Evolutionary conservation across 176 grass and related monocot genomes (phyloP), one percentile per base, ranked within the genome.

Genomic region (Cymbopogon citratus): DNA sequence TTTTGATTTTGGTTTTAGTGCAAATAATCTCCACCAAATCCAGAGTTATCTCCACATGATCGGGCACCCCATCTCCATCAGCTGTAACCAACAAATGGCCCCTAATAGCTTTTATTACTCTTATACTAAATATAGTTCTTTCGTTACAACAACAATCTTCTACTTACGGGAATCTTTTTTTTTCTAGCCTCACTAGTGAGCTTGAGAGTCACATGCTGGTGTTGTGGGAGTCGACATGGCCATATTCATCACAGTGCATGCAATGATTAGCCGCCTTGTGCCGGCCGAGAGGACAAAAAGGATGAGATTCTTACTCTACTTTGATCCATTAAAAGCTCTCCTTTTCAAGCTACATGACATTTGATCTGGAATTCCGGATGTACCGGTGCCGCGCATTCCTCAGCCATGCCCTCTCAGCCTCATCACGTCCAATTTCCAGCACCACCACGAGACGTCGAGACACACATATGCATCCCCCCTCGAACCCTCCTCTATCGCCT

Each of bases 311-410:
- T 29, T 31, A 28, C 35, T 67, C 36, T 23, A 61, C 15, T 74
- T 74, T 18, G 28, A 46, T 84, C 33, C 87, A 75, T 75, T 68
- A 64, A 69, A 75, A 75, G 38, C 49, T 33, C 60, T 88, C 71
- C 4, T 38, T 83, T 41, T 83, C 80, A 8, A 16, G 80, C 31
- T 64, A 77, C 80, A 73, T 64, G 74, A 78, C 76, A 80, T 69
- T 51, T 79, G 77, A 79, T 67, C 63, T 52, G 63, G 18, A 66
- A 79, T 25, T 66, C 76, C 59, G 38, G 71, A 76, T 81, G 78
- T 5, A 60, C 27, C 28, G 36, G 12, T 28, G 79, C n/a, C 13
- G 15, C 16, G 29, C 73, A 62, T 70, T 77, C 34, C 43, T 46
- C 11, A 19, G 25, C 70, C 85, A 56, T 48, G 44, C 63, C 78